A percentile compares a stretch with the other conserved stretches of the same genome.
Evolutionary conservation across 108 stramenopile genomes (phyloP).

Genomic region (Nitzschia sp.): DNA sequence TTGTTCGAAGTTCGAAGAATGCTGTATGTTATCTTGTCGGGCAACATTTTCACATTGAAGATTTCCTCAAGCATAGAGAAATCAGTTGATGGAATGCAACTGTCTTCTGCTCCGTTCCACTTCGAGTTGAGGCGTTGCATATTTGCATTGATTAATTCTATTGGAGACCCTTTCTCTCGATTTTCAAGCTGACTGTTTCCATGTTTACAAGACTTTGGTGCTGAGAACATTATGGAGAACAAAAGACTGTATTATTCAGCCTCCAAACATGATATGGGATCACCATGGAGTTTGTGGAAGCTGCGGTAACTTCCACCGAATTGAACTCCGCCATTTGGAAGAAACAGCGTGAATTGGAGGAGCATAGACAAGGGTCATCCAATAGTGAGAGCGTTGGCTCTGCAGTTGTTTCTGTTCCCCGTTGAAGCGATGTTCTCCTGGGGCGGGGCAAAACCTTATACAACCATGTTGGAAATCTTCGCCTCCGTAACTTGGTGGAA

Average conservation of each 20-base stretch:
- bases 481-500: slow-evolving; percentile 23
- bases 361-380: not conserved
- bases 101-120: not conserved
- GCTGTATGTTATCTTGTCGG: slow-evolving; percentile 4
- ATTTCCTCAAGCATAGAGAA: not conserved
- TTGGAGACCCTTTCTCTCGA: slow-evolving; percentile 1
- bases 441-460: slow-evolving; percentile 24
- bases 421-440: slow-evolving; percentile 16
- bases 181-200: slow-evolving; percentile 4
- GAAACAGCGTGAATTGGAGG: not conserved
- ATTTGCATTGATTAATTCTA: slow-evolving; percentile 1
- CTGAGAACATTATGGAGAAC: slow-evolving; percentile 5
- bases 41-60: not conserved
- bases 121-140: slow-evolving; percentile 21
- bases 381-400: not conserved
- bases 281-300: not conserved
- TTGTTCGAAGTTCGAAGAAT: not conserved
- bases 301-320: not conserved
- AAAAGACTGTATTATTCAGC: not conserved
- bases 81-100: not conserved
- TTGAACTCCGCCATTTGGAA: not conserved
- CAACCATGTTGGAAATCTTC: slow-evolving; percentile 25
- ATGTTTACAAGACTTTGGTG: not conserved
- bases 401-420: slow-evolving; percentile 2
- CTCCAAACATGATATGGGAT: slow-evolving; percentile 19